phyloP scores from a whole-genome alignment of 2,329 filamentous ascomycete genomes.

The Pseudogymnoascus sp. region DNA sequence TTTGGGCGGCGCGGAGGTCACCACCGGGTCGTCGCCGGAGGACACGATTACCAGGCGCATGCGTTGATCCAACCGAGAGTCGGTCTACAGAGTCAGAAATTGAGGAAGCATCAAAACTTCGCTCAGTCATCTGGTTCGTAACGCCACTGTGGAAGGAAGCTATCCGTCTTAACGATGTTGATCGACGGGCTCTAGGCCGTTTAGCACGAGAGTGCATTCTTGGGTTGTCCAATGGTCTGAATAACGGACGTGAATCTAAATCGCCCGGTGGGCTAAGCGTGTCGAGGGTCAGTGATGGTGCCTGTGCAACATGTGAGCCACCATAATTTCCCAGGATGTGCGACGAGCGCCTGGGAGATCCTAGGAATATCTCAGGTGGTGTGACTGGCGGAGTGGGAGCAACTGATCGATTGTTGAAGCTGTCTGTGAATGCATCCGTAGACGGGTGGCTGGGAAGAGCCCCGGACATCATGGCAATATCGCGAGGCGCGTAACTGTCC shows the following conservation, averaged over 20 bases:
- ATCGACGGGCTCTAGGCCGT: constrained; percentile 41
- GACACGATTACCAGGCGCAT: constrained; percentile 49
- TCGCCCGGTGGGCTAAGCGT: constrained; percentile 19
- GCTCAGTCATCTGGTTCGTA: constrained; percentile 42
- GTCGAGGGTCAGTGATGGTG: constrained; percentile 23
- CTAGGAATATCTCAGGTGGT: constrained; percentile 41
- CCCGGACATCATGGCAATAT: constrained; percentile 46
- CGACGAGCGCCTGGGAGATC: constrained; percentile 49
- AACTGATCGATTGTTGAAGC: constrained; percentile 40
- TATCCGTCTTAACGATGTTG: constrained; percentile 47
- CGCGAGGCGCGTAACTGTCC: constrained; percentile 41
- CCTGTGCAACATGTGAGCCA: constrained; percentile 31
- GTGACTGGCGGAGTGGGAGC: constrained; percentile 57
- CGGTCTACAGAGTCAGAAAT: constrained; percentile 47
- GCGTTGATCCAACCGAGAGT: constrained; percentile 30
- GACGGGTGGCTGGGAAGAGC: constrained; percentile 36
- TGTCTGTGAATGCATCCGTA: constrained; percentile 47
- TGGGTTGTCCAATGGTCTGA: constrained; percentile 17
- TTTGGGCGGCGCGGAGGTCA: constrained; percentile 61
- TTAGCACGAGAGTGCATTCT: constrained; percentile 18
- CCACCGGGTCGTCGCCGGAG: constrained; percentile 69
- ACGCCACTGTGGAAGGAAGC: constrained; percentile 55
- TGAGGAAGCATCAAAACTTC: constrained; percentile 56
- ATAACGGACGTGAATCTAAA: constrained; percentile 13
- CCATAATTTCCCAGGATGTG: constrained; percentile 41